Evolutionary conservation across 1,139 yeast genomes (phyloP).

Genomic region (Yamadazyma siamensis): DNA sequence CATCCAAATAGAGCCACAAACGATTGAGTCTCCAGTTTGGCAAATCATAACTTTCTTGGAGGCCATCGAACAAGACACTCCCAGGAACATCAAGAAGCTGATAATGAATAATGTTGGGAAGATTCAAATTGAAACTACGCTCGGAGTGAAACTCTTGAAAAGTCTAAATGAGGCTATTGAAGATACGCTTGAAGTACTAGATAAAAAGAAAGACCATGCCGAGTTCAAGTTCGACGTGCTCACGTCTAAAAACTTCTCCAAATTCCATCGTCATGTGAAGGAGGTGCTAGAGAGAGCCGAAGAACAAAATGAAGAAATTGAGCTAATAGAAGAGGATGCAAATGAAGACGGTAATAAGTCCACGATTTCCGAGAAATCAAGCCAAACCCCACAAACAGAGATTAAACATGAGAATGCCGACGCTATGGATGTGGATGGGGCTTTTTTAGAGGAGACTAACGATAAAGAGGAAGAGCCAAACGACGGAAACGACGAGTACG

Average conservation of each 20-base stretch:
- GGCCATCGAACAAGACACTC: conserved; percentile 48
- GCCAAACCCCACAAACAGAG: too few relatives aligned
- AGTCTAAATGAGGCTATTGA: conserved; percentile 34
- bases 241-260: conserved; percentile 46
- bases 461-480: conserved; percentile 13
- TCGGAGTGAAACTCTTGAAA: conserved; percentile 27
- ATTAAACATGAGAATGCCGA: conserved; percentile 2
- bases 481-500: conserved; percentile 3
- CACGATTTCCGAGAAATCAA: conserved; percentile 1
- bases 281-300: conserved; percentile 20
- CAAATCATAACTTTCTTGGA: conserved; percentile 57
- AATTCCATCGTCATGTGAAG: conserved; percentile 32
- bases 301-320: conserved; percentile 3
- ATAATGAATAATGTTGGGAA: conserved; percentile 53
- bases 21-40: conserved; percentile 38
- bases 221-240: conserved; percentile 41
- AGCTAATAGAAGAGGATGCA: conserved; percentile 10
- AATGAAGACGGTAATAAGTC: conserved; percentile 4
- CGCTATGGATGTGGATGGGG: conserved; percentile 3
- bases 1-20: conserved; percentile 13
- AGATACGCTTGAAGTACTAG: conserved; percentile 28
- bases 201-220: conserved; percentile 18
- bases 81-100: conserved; percentile 53
- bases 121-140: conserved; percentile 31
- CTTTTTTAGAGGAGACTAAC: conserved; percentile 7